phyloP scores from a whole-genome alignment of 257 asterid genomes.

The Eustoma russellianum region DNA sequence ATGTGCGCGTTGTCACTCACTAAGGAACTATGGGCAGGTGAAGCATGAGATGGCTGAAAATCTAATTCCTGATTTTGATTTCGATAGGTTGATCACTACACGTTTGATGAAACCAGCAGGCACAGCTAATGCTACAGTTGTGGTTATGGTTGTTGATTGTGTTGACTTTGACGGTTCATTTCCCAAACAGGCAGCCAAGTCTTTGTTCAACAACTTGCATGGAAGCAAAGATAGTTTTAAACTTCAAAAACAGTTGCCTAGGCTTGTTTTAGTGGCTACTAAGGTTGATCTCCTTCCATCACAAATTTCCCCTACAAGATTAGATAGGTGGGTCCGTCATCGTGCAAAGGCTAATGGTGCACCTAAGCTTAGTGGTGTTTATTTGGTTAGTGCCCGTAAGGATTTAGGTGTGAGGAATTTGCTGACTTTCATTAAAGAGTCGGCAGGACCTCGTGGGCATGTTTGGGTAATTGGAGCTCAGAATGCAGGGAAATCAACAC shows the following conservation, averaged over 20 bases:
- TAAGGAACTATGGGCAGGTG: constrained; percentile 82
- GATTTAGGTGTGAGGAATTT: constrained; percentile 86
- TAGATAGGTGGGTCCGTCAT: constrained; percentile 84
- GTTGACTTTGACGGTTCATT: constrained; percentile 95
- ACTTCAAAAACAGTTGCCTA: constrained; percentile 59
- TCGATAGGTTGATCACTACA: constrained; percentile 65
- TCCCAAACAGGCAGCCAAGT: constrained; percentile 80
- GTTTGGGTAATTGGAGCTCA: constrained; percentile 98
- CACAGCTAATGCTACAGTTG: constrained; percentile 70
- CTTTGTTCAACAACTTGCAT: constrained; percentile 64
- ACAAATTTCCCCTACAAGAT: constrained; percentile 76
- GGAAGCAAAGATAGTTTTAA: constrained; percentile 40
- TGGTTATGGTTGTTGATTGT: constrained; percentile 89
- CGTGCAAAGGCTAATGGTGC: constrained; percentile 88
- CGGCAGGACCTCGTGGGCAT: constrained; percentile 91
- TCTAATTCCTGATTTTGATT: constrained; percentile 89
- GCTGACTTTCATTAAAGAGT: constrained; percentile 58
- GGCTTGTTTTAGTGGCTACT: constrained; percentile 86
- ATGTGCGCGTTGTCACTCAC: constrained; percentile 86
- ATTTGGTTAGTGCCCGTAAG: constrained; percentile 80
- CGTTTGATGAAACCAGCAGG: constrained; percentile 81
- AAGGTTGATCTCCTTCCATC: constrained; percentile 96
- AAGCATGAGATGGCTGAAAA: constrained; percentile 73
- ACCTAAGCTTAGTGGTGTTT: constrained; percentile 79
- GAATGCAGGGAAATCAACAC: constrained; percentile 87